phyloP scores from a whole-genome alignment of 2,329 filamentous ascomycete species.

The Akanthomyces dipterigenus region DNA sequence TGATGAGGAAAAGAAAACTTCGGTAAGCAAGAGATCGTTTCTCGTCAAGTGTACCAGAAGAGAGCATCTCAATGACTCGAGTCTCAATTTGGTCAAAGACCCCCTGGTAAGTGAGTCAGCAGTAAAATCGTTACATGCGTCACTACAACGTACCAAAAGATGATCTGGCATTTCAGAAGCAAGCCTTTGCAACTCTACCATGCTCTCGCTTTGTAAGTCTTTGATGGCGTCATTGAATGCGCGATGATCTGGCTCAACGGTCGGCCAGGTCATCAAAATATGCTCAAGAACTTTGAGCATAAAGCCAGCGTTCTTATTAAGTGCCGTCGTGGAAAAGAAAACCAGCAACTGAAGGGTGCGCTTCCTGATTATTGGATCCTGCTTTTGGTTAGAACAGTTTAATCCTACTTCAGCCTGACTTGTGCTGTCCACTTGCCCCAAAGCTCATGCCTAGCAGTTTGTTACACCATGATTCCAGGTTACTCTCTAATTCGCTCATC shows the following conservation, averaged over 20 bases:
- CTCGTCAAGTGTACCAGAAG: slow-evolving; percentile 67
- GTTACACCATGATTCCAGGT: slow-evolving; percentile 66
- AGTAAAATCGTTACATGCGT: background rate
- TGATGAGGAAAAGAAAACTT: slow-evolving; percentile 89
- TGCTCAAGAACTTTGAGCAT: slow-evolving; percentile 88
- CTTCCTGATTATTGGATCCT: slow-evolving; percentile 78
- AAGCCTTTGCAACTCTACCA: slow-evolving; percentile 80
- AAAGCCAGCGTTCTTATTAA: slow-evolving; percentile 71
- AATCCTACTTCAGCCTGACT: too few species aligned
- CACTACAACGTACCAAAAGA: slow-evolving; percentile 53
- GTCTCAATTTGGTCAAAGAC: slow-evolving; percentile 84
- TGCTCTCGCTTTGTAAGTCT: slow-evolving; percentile 77
- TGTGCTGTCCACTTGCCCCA: slow-evolving; percentile 38
- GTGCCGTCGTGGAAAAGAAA: slow-evolving; percentile 73
- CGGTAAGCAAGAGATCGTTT: slow-evolving; percentile 80
- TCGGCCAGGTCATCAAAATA: slow-evolving; percentile 77
- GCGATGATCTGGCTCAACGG: slow-evolving; percentile 61
- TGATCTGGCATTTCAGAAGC: slow-evolving; percentile 89
- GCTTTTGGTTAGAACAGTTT: slow-evolving; percentile 15
- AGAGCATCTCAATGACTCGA: slow-evolving; percentile 74
- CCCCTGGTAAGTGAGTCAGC: slow-evolving; percentile 38
- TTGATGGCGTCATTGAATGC: slow-evolving; percentile 84
- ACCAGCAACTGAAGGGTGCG: slow-evolving; percentile 76
- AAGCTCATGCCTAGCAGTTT: slow-evolving; percentile 64
- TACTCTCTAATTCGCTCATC: slow-evolving; percentile 51